Evolutionary conservation across 495 filamentous ascomycete species (phyloP), one percentile per base, ranked within the genome.

Genomic region (Recurvomyces mirabilis): DNA sequence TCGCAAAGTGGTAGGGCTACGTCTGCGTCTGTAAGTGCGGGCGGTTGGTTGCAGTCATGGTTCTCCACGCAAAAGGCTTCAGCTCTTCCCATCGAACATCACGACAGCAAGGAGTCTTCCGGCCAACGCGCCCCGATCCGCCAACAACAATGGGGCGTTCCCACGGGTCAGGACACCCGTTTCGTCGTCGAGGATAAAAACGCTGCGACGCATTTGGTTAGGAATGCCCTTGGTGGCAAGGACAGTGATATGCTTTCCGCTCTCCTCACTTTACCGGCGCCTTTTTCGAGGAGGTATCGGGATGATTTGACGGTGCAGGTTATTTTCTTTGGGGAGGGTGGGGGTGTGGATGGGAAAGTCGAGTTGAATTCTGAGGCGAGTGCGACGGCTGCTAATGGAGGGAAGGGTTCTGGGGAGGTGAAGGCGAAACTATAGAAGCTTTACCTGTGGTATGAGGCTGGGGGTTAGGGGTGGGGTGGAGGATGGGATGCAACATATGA

Each of bases 241-340:
- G 86, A 99, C 58, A 75, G 74, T 59, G 93, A 99, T 62, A 89
- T 94, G 77, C 71, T 99, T 12, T 94, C 84, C 60, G 89, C 91
- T 10, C 68, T 99, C 43, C 67, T 99, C 58, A 95, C 93, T 7
- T 71, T 99, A 17, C 87, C 87, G 2, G 83, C 82, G 40, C 93
- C 93, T 0, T 94, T 83, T 54, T 89, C 86, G 25, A 75, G 93
- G 48, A 65, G 93, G 51, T 96, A 95, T 54, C 76, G 84, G 44
- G 91, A 98, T 59, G 91, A 98, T 63, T 68, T 98, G 34, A 98
- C 91, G 0, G 93, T 98, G 20, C 87, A 98, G 65, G 91, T 98
- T 31, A 93, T 98, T 59, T 98, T 98, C 73, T 98, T 98, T 56
- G 91, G 91, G 29, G 75, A 79, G 18, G 54, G 63, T n/a, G 74